Percentiles rank a stretch among this genome's conserved stretches.
Conservation (phyloP, 345 rosid species). For the Lumnitzera racemosa region DNA sequence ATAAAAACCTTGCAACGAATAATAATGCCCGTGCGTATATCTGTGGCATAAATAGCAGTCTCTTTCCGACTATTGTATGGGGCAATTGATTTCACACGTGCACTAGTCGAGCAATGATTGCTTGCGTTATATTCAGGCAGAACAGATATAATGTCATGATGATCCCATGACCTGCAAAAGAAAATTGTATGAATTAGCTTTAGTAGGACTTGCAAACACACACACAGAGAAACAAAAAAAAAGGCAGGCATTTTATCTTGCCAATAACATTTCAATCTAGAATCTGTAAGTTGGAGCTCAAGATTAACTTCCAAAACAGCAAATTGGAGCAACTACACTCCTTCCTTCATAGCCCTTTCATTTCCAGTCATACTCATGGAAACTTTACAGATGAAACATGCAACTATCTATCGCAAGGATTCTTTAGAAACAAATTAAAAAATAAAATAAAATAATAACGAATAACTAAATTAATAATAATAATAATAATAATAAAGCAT, state of each 20-base stretch:
- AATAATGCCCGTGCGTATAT: slow-evolving; percentile 63
- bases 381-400: background rate
- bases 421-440: background rate
- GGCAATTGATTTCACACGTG: slow-evolving; percentile 70
- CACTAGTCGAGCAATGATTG: slow-evolving; percentile 77
- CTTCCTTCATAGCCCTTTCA: too few relatives aligned
- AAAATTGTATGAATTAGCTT: slow-evolving; percentile 1
- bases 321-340: too few relatives aligned
- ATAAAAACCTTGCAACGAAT: slow-evolving; percentile 96
- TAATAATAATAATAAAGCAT: too few relatives aligned
- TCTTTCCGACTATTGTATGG: slow-evolving; percentile 73
- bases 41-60: slow-evolving; percentile 91
- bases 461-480: too few relatives aligned
- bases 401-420: background rate
- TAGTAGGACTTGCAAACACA: too few relatives aligned
- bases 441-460: background rate
- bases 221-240: too few relatives aligned
- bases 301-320: too few relatives aligned
- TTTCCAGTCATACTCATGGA: background rate
- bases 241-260: too few relatives aligned
- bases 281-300: too few relatives aligned
- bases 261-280: too few relatives aligned
- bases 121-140: slow-evolving; percentile 74
- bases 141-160: slow-evolving; percentile 77
- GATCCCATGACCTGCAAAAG: slow-evolving; percentile 91